A percentile compares a stretch with the other conserved stretches of the same genome.
These are phyloP conservation scores for Populus deltoides DNA, from an alignment of 345 rosid species.

Conservation along the genomic window DNA sequence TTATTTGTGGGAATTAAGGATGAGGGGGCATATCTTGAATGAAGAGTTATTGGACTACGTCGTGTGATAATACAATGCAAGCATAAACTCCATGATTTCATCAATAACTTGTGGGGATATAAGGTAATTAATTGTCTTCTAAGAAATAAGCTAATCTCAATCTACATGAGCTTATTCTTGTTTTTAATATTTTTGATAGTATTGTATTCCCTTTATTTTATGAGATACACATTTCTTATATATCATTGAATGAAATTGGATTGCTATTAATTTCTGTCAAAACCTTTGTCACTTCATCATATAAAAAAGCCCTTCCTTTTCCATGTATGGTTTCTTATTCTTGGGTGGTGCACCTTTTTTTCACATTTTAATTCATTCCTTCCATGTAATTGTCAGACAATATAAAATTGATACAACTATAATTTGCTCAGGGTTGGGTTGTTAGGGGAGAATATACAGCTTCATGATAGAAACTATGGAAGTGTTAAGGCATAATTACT, in stretches of 20 bases:
- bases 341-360: not conserved
- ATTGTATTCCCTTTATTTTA: not conserved
- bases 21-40: slow-evolving; percentile 55
- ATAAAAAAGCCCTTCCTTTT: not conserved
- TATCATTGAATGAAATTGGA: not conserved
- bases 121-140: slow-evolving; percentile 32
- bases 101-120: slow-evolving; percentile 52
- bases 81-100: slow-evolving; percentile 29
- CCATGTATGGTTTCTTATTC: not conserved
- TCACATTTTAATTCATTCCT: not conserved
- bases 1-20: not conserved
- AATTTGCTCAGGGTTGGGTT: slow-evolving; percentile 50
- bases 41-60: slow-evolving; percentile 43
- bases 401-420: not conserved
- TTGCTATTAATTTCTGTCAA: not conserved
- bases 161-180: not conserved
- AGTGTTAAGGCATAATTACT: slow-evolving; percentile 31
- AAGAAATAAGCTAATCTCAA: not conserved
- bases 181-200: not conserved
- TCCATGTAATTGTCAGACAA: not conserved
- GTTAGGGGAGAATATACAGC: slow-evolving; percentile 46
- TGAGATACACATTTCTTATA: not conserved
- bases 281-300: not conserved
- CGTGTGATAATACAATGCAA: slow-evolving; percentile 34
- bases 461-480: slow-evolving; percentile 36